Base-by-base conservation (phyloP, 2,329 filamentous ascomycete species). In the Coleophoma crateriformis region DNA sequence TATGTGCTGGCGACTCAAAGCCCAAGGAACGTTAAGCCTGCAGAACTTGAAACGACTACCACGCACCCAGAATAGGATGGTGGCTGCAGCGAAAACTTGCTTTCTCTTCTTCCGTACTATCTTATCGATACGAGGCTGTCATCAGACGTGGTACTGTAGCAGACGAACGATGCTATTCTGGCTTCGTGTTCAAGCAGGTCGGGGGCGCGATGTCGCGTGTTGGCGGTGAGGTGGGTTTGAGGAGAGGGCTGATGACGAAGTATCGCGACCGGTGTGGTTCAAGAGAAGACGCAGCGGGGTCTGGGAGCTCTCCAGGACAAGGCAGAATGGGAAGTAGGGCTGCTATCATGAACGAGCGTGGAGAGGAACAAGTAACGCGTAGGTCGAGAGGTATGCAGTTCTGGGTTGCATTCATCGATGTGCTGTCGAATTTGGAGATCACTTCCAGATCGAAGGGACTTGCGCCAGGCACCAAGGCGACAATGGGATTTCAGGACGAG, bases 1-100 rank as follows among this genome's bases (percentile, higher is more conserved):
- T 58, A 46, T 57, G 56, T 62, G 60, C 54, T 59, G 61, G 60
- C 58, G 54, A 60, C 56, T 61, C 54, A 55, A 61, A 57, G 48
- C 42, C 56, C 53, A 55, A 56, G 56, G 55, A 57, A 59, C 52
- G 44, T 54, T 55, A 49, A 58, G 56, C 49, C 49, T 53, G 59
- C 59, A 59, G 57, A 47, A 58, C 53, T 51, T 63, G 61, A 64
- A 63, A 64, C 61, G 56, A 46, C 50, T 52, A 58, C 40, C 47
- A 51, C 55, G 46, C 40, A 52, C 52, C 56, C 52, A 53, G 50
- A 55, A 55, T 48, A 55, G 54, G 37, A 56, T 46, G 50, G 50
- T 46, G 38, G 40, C 48, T 52, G 35, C 45, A 48, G 50, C 45
- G 45, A 49, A 39, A 20, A 14, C 40, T 52, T 46, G 27, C 27